Evolutionary conservation across 805 yeast genomes (phyloP).

Genomic region (Metschnikowia picachoensis): DNA sequence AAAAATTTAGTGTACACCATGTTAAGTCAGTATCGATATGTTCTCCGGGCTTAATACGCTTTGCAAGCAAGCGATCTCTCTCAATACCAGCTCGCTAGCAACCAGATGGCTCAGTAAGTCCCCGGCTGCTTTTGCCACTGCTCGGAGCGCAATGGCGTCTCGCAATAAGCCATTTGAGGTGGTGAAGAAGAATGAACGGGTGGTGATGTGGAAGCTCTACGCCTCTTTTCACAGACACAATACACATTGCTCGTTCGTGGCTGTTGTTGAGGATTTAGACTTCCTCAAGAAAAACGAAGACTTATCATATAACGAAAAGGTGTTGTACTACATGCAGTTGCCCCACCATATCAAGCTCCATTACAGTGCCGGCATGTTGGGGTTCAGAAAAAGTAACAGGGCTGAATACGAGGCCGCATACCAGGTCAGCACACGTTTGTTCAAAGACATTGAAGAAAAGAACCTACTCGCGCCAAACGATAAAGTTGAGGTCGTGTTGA

Average conservation of each 20-base stretch:
- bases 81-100: conserved; percentile 5
- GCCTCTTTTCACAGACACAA: conserved; percentile 79
- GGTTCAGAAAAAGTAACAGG: conserved; percentile 85
- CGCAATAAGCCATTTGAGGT: conserved; percentile 6
- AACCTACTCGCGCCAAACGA: conserved; percentile 47
- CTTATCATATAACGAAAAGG: conserved; percentile 61
- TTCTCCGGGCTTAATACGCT: conserved; percentile 13
- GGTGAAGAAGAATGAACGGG: conserved; percentile 23
- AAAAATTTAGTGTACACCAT: not conserved
- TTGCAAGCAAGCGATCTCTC: conserved; percentile 10
- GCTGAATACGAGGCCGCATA: conserved; percentile 92
- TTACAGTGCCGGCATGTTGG: conserved; percentile 78
- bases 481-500: conserved; percentile 71
- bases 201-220: conserved; percentile 68
- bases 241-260: conserved; percentile 72
- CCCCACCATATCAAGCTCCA: conserved; percentile 71
- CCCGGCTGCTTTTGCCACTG: conserved; percentile 3
- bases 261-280: conserved; percentile 62
- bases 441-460: conserved; percentile 64
- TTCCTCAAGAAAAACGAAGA: conserved; percentile 53
- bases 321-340: conserved; percentile 70
- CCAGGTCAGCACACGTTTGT: conserved; percentile 74
- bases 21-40: conserved; percentile 6
- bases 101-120: conserved; percentile 11
- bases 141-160: conserved; percentile 3